Base-by-base conservation (phyloP, 1,139 yeast genomes). In the Magnusiomyces suaveolens region DNA sequence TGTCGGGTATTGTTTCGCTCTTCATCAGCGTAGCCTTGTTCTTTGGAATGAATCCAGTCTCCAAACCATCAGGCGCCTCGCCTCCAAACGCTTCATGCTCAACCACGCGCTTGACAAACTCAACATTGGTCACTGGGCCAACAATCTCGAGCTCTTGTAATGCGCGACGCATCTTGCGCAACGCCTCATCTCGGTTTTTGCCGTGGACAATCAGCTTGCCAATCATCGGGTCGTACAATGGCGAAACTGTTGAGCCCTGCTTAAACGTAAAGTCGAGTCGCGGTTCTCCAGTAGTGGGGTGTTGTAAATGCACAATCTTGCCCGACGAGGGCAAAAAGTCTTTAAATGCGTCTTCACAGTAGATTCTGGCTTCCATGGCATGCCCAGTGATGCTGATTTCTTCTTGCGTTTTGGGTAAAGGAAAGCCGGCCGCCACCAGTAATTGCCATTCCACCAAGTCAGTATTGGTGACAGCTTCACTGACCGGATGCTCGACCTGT, bases 361-460 rank as follows among this genome's bases (percentile, higher is more conserved):
- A 68, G 47, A 68, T 66, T 41, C 71, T 62, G 8, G 70, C 70
- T 58, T 68, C 71, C 50, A 68, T 62, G 2, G 71, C 68, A 53
- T 68, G 70, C 24, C 70, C 70, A 8, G 59, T 57, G 39, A 67
- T 58, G 23, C 58, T 53, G 39, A 67, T 60, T 48, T 68, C 64
- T 52, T 68, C 67, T 56, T 68, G 71, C n/a, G 61, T 61, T 52
- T 63, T 64, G 26, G 71, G 70, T 39, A 68, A 60, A 12, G 70
- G 70, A 58, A 66, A 61, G 3, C 96, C 96, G 1, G 96, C 96
- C 51, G 95, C 95, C 63, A 88, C 86, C 71, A 87, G 95, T 63
- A 88, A 84, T 73, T 88, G 96, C 58, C 96, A 95, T 60, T 95
- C 95, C 46, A 88, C 96, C 58, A 88, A 75, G 72, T 88, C 96